phyloP scores from a whole-genome alignment of 179 eudicot species.

The Spergularia azorica region DNA sequence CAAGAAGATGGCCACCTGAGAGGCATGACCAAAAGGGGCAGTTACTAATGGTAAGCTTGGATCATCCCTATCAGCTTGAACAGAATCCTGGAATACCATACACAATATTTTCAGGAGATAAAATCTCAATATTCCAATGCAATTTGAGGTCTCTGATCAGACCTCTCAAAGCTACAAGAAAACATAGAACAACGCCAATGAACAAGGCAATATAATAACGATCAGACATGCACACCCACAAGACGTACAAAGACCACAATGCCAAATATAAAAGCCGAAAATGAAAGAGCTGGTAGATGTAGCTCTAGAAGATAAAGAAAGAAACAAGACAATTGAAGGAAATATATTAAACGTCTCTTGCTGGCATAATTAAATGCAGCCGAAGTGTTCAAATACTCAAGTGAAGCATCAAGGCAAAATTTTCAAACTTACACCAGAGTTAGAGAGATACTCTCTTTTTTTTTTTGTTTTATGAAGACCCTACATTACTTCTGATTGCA shows the following conservation, averaged over 20 bases:
- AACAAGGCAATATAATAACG: background rate
- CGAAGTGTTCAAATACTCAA: background rate
- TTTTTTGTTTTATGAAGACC: too few species aligned
- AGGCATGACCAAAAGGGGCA: constrained; percentile 99
- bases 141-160: background rate
- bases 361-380: background rate
- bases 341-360: too few species aligned
- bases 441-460: too few species aligned
- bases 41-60: constrained; percentile 92
- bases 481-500: too few species aligned
- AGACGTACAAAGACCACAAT: too few species aligned
- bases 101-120: constrained; percentile 1
- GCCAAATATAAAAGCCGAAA: too few species aligned
- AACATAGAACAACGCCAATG: background rate
- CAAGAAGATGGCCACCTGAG: constrained; percentile 63
- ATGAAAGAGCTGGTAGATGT: too few species aligned
- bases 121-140: background rate
- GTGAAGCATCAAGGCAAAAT: background rate
- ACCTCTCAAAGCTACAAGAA: constrained; percentile 1
- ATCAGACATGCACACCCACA: too few species aligned
- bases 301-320: too few species aligned
- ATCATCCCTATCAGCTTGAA: constrained; percentile 96
- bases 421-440: background rate
- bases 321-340: too few species aligned
- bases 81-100: constrained; percentile 49